Evolutionary conservation across 2,329 filamentous ascomycete species (phyloP).

Genomic region (Xylaria sp.): DNA sequence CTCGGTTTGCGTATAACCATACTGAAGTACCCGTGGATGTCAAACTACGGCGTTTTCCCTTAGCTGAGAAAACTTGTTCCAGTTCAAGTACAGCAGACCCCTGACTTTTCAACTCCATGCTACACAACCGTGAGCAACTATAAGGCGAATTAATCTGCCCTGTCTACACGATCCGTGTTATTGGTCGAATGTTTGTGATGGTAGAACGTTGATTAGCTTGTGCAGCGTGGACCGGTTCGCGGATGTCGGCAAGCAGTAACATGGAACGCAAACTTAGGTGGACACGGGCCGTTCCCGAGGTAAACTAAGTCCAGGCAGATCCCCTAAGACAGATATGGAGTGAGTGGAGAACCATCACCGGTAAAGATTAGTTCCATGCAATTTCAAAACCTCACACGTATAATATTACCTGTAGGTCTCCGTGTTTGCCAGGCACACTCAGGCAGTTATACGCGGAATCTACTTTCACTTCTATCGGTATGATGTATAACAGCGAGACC

Average conservation of each 20-base stretch:
- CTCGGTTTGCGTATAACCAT: neutral
- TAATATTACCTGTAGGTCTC: too few species aligned
- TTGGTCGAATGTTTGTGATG: neutral
- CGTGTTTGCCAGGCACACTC: too few species aligned
- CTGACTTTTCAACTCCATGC: neutral
- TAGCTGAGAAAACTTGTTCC: neutral
- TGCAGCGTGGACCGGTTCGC: neutral
- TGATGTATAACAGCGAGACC: neutral
- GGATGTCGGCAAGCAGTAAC: neutral
- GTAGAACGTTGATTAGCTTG: neutral
- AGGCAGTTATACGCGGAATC: neutral
- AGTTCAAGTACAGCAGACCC: neutral
- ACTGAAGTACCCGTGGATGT: neutral
- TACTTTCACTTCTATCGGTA: neutral
- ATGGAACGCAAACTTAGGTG: neutral
- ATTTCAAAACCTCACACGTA: too few species aligned
- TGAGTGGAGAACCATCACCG: too few species aligned
- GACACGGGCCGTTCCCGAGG: neutral
- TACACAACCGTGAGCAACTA: too few species aligned
- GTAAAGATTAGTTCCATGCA: too few species aligned
- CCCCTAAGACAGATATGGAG: too few species aligned
- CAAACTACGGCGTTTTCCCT: neutral
- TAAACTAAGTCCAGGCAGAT: neutral
- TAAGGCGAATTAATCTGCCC: neutral
- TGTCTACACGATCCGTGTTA: neutral